Evolutionary conservation across 2,329 filamentous ascomycete species (phyloP), one percentile per base, ranked within the genome.

Genomic region (Claviceps purpurea): DNA sequence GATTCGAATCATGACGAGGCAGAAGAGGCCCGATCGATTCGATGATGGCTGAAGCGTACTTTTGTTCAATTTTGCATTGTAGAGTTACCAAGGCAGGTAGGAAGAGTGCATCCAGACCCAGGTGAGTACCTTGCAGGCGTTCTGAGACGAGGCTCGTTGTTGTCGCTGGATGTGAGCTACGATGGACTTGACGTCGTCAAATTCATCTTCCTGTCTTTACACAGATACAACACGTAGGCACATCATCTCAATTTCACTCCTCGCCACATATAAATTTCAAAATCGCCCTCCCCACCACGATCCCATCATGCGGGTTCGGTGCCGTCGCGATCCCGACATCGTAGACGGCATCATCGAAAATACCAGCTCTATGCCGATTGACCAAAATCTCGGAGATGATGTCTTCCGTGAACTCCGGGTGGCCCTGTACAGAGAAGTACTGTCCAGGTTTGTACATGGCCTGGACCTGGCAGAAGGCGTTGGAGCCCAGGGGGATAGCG

Each of bases 221-320:
- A n/a, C 3, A 10, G 16, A 16, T 18, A 41, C 3, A 18, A 18
- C 39, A 41, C 39, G 16, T 41, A n/a, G 10, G 14, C 39, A 4
- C 11, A 11, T 34, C 4, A 34, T 34, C 30, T 34, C 10, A 4
- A 10, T 4, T 16, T 60, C 53, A 64, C 14, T 60, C 75, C 58
- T 88, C 82, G 47, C 88, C 82, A 47, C 81, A 69, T 60, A 94
- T 65, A 59, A 97, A 95, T 45, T 76, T 78, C 61, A 96, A 64
- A 64, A 96, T 94, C 0, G 81, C 83, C 56, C 76, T 73, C 0
- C 81, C 84, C 51, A 95, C 81, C 3, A 73, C 69, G n/a, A 93
- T 73, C 1, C 91, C 90, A 64, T 96, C 89, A 57, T 96, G 89
- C 51, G 78, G 72, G 38, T 81, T 73, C 8, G 70, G 71, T 2